Evolutionary conservation across 2,329 filamentous ascomycete species (phyloP), one percentile per base, ranked within the genome.

Genomic region (Phoma herbarum): DNA sequence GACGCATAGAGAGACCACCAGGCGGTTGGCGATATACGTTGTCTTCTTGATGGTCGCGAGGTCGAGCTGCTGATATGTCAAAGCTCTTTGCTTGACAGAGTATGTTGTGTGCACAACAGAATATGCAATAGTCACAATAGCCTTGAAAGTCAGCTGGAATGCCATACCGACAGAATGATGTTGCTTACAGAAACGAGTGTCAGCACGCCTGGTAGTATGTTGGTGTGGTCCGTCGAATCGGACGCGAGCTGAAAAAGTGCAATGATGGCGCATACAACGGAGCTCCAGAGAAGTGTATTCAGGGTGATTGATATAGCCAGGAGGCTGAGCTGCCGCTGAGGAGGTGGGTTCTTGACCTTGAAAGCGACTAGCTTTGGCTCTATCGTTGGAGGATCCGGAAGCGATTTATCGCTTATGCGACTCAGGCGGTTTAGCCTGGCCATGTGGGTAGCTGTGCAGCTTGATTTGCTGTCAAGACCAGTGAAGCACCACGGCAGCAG

Each of bases 241-340:
- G 70, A 63, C 8, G 60, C 69, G 29, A 77, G 62, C 54, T 75
- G 63, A 31, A 70, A 74, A 10, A 77, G 35, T n/a, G 72, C 62
- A 0, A 66, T 59, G n/a, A 65, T 53, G 25, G 74, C 52, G 47
- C 72, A 69, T 16, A 70, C 23, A 11, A 75, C 18, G 11, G 77
- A 74, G 53, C 65, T 72, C 72, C 72, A 76, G 16, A 77, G 63
- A 25, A 78, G 57, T 18, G 71, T 60, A 50, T 78, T 74, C 7
- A 78, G 64, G 29, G 73, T 70, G 23, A 69, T 51, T 3, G 73
- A 74, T 28, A 78, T 71, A n/a, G 68, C 65, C 31, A 77, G 62
- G 1, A 78, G 55, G 14, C 74, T 76, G 23, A 69, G 31, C 53
- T 72, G 68, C 18, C 75, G 70, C 8, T 73, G 72, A 4, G 73